Percentiles rank a stretch among this genome's conserved stretches.
Evolutionary conservation across 2,329 filamentous ascomycete species (phyloP).

Genomic region (Cladophialophora psammophila): DNA sequence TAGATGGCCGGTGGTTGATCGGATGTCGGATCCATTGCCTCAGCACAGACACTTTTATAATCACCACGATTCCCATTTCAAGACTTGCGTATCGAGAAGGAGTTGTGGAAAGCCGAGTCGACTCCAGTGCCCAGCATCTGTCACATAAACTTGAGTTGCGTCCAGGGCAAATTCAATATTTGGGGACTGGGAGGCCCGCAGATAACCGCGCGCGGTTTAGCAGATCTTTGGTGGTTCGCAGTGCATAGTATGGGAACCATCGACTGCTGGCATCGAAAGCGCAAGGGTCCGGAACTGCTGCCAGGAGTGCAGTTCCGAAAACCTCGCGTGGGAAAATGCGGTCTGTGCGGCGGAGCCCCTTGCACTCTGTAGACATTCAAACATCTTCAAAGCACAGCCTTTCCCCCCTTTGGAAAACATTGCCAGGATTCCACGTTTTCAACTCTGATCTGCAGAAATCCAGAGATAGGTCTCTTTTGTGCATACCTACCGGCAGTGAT

Average conservation of each 20-base stretch:
- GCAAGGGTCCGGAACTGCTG: neutral
- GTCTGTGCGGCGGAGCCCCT: neutral
- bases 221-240: neutral
- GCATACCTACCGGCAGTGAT: neutral
- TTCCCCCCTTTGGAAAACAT: neutral
- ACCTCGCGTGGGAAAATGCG: neutral
- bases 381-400: neutral
- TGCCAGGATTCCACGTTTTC: slow-evolving; percentile 19
- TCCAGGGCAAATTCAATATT: neutral
- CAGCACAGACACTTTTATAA: slow-evolving; percentile 3
- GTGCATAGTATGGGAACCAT: too few species aligned
- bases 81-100: neutral
- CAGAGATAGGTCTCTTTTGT: neutral
- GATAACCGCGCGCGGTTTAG: neutral
- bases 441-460: slow-evolving; percentile 15
- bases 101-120: neutral
- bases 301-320: neutral
- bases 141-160: neutral
- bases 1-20: neutral
- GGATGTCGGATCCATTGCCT: slow-evolving; percentile 12
- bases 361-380: neutral
- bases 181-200: neutral
- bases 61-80: neutral
- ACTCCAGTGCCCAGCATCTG: neutral
- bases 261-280: neutral